phyloP scores from a whole-genome alignment of 2,329 filamentous ascomycete genomes.

The Clonostachys rosea region DNA sequence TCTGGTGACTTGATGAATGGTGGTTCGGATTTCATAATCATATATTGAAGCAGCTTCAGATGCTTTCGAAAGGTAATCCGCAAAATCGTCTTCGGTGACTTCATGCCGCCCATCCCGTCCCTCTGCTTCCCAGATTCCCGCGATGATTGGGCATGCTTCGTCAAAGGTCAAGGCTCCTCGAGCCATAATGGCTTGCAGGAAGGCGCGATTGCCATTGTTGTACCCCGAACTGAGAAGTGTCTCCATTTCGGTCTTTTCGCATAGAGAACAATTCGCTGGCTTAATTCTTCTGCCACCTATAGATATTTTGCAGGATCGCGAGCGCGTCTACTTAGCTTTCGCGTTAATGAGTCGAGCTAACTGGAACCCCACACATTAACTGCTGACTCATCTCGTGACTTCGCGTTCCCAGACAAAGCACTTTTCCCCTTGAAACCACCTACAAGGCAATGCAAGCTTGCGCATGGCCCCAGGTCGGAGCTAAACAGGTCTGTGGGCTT shows the following conservation, averaged over 20 bases:
- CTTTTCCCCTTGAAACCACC: too few relatives aligned
- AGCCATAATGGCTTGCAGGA: constrained; percentile 83
- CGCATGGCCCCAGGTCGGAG: too few relatives aligned
- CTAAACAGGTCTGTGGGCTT: too few relatives aligned
- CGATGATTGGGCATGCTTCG: constrained; percentile 70
- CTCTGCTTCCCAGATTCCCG: constrained; percentile 65
- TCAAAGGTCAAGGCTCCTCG: constrained; percentile 72
- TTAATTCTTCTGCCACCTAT: too few relatives aligned
- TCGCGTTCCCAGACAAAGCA: too few relatives aligned
- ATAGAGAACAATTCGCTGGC: too few relatives aligned
- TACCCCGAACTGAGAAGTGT: constrained; percentile 29
- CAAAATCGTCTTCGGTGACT: constrained; percentile 65
- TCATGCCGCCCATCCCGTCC: constrained; percentile 50
- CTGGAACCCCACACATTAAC: too few relatives aligned
- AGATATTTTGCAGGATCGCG: too few relatives aligned
- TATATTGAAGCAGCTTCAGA: constrained; percentile 72
- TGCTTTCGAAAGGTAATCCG: constrained; percentile 63
- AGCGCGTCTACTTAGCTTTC: too few relatives aligned
- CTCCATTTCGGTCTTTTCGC: constrained; percentile 8
- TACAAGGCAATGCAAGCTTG: too few relatives aligned
- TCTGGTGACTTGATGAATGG: constrained; percentile 62
- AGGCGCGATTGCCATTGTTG: constrained; percentile 71
- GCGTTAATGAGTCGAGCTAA: too few relatives aligned
- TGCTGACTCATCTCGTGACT: too few relatives aligned
- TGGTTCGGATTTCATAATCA: constrained; percentile 82